phyloP scores from a whole-genome alignment of 2,329 filamentous ascomycete genomes.

The Aspergillus piperis region DNA sequence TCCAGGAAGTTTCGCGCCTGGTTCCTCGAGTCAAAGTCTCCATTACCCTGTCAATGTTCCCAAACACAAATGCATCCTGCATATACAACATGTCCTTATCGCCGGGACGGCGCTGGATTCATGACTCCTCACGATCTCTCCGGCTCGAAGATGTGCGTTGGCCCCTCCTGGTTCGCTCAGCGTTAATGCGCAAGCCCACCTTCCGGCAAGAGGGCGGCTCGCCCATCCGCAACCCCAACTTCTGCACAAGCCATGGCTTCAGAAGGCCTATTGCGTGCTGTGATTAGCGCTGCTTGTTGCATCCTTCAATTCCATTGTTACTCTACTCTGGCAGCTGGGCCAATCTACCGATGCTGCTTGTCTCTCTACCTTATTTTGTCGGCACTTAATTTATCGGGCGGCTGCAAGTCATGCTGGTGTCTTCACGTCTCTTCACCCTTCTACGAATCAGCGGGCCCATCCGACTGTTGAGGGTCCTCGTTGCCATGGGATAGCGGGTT shows the following conservation, averaged over 20 bases:
- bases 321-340: constrained; percentile 13
- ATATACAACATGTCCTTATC: neutral
- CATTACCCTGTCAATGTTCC: neutral
- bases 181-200: constrained; percentile 21
- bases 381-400: constrained; percentile 10
- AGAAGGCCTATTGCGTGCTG: neutral
- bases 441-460: constrained; percentile 3
- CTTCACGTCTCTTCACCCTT: neutral
- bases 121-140: constrained; percentile 10
- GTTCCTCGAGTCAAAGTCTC: neutral
- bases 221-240: constrained; percentile 11
- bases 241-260: constrained; percentile 1
- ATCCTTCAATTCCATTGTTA: constrained; percentile 13
- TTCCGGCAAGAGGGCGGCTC: constrained; percentile 19
- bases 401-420: constrained; percentile 11
- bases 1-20: neutral
- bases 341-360: constrained; percentile 12
- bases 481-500: neutral
- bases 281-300: constrained; percentile 11
- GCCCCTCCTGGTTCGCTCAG: constrained; percentile 20
- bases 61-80: neutral
- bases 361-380: constrained; percentile 3
- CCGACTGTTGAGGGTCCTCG: neutral
- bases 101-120: constrained; percentile 4
- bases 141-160: neutral